Conservation (phyloP, 768 basidiomycete species). For the Suillus fuscotomentosus region DNA sequence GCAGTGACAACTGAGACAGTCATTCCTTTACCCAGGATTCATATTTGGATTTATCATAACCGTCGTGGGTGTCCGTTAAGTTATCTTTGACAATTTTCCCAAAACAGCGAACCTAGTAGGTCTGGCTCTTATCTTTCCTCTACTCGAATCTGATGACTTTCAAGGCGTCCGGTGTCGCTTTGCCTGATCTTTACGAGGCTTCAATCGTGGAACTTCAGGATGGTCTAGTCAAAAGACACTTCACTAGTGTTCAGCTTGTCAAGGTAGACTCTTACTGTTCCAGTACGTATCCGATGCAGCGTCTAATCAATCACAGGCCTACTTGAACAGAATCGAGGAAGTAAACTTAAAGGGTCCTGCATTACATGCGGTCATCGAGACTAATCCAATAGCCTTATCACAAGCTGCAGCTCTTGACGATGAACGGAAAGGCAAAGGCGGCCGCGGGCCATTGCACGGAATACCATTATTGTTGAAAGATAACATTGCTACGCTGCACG, state of each 20-base stretch:
- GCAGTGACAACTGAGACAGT: too few relatives aligned
- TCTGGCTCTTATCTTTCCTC: not conserved
- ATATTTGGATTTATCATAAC: too few relatives aligned
- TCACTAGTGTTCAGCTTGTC: not conserved
- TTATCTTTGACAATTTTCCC: not conserved
- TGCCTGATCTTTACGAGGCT: not conserved
- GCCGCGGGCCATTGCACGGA: conserved; percentile 47
- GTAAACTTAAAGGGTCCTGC: conserved; percentile 62
- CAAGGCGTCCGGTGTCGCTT: not conserved
- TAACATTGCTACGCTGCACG: conserved; percentile 33
- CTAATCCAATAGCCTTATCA: conserved; percentile 49
- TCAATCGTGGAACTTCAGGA: not conserved
- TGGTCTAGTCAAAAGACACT: not conserved
- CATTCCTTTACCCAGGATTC: too few relatives aligned
- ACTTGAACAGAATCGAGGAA: conserved; percentile 64
- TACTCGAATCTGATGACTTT: not conserved
- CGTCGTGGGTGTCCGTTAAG: too few relatives aligned
- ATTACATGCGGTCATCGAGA: conserved; percentile 58
- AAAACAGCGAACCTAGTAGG: not conserved
- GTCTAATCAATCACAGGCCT: conserved; percentile 41
- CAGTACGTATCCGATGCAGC: not conserved
- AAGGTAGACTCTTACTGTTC: conserved; percentile 8
- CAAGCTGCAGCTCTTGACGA: conserved; percentile 51
- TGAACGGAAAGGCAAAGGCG: conserved; percentile 40
- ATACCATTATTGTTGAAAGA: conserved; percentile 54